Evolutionary conservation across 306 rosid species (phyloP), one percentile per base, ranked within the genome.

Genomic region (Dalbergia oliveri): DNA sequence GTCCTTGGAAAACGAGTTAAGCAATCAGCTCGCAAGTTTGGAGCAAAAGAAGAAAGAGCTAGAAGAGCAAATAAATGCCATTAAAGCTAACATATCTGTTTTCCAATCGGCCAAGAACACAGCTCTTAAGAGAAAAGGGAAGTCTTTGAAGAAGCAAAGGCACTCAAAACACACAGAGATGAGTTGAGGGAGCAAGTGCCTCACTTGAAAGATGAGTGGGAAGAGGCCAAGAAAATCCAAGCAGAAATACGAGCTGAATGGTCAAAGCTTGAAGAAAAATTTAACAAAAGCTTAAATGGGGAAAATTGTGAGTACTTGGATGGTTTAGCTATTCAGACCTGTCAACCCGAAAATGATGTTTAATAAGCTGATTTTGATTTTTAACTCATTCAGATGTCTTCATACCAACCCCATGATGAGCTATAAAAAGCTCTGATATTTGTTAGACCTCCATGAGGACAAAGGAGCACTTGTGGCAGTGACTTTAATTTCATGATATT

Each of bases 201-300:
- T 21, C 54, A 57, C 33, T 73, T 84, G 80, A 87, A 74, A 69
- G 68, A 80, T 34, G 86, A 84, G 61, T 49, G 75, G 62, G 84
- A 87, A 81, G 66, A 47, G 75, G 90, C 90, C 58, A 87, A 84
- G 86, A 87, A 81, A 81, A 57, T 66, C n/a, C 90, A 81, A 62
- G 73, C 77, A 57, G 66, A 50, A 63, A 69, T 84, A 62, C 63
- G 37, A 69, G 70, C 45, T 64, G 80, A 84, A 60, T 87, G 88
- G 90, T 80, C 81, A 81, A 84, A 80, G 67, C 90, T 87, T 62
- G 84, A 84, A 73, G 84, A 81, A 50, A 87, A 78, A 81, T 69
- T 77, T 57, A 41, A 11, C 59, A 58, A 64, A 78, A 77, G 81
- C 73, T 71, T 83, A 39, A 34, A 66, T 80, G 82, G 39, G 66